Conservation (phyloP, 768 basidiomycete genomes). For the Suillus clintonianus region DNA sequence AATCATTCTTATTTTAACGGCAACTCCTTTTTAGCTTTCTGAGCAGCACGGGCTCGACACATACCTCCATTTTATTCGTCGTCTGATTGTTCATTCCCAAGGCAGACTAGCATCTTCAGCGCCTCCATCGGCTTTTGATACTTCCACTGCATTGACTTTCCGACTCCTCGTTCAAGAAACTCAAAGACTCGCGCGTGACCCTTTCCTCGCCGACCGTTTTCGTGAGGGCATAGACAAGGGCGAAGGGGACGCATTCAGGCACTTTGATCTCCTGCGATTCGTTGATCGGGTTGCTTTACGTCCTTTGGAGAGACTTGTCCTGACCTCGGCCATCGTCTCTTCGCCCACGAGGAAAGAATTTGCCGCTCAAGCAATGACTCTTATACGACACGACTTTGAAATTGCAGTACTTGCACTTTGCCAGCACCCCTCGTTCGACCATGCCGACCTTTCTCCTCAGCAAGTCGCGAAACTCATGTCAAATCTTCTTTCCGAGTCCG, state of each 20-base stretch:
- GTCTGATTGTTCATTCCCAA: slow-evolving; percentile 89
- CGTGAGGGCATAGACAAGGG: slow-evolving; percentile 88
- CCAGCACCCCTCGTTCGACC: slow-evolving; percentile 81
- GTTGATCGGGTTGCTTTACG: slow-evolving; percentile 79
- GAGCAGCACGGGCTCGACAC: slow-evolving; percentile 97
- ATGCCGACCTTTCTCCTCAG: slow-evolving; percentile 71
- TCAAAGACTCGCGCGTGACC: slow-evolving; percentile 87
- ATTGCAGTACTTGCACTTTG: slow-evolving; percentile 74
- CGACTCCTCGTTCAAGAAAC: slow-evolving; percentile 86
- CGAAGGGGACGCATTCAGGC: slow-evolving; percentile 79
- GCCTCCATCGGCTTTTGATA: slow-evolving; percentile 66
- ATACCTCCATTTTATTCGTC: slow-evolving; percentile 95
- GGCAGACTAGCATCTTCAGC: slow-evolving; percentile 61
- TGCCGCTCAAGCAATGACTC: slow-evolving; percentile 55
- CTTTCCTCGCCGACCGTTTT: slow-evolving; percentile 87
- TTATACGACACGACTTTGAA: slow-evolving; percentile 80
- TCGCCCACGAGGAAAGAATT: slow-evolving; percentile 62
- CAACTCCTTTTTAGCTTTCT: slow-evolving; percentile 64
- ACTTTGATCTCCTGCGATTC: slow-evolving; percentile 83
- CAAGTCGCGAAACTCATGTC: slow-evolving; percentile 80
- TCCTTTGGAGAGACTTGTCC: slow-evolving; percentile 76
- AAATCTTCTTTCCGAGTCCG: slow-evolving; percentile 73
- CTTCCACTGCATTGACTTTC: slow-evolving; percentile 79
- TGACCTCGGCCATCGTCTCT: slow-evolving; percentile 73
- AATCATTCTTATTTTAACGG: slow-evolving; percentile 12